Evolutionary conservation across 257 asterid species (phyloP).

Genomic region (Solanum appendiculatum): DNA sequence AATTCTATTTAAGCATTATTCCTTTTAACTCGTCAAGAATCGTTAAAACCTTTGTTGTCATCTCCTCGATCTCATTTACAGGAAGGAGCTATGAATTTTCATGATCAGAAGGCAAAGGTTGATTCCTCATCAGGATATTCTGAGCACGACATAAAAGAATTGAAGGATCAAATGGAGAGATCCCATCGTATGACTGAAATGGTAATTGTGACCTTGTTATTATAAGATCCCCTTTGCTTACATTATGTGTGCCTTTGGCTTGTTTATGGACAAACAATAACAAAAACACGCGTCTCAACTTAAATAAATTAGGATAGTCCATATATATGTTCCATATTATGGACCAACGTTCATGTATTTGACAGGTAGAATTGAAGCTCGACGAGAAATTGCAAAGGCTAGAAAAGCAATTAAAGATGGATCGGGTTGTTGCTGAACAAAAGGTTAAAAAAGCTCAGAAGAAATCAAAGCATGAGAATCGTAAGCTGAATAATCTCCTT

Average conservation of each 20-base stretch:
- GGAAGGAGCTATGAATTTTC: constrained; percentile 27
- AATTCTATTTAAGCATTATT: neutral
- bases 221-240: neutral
- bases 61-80: constrained; percentile 5
- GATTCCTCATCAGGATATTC: too few species aligned
- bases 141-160: constrained; percentile 30
- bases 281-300: neutral
- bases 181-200: constrained; percentile 29
- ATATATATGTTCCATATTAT: neutral
- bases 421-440: neutral
- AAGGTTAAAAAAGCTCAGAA: neutral
- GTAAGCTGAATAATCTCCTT: neutral
- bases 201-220: constrained; percentile 23
- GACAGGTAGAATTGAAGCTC: neutral
- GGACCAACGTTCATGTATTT: neutral
- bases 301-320: neutral
- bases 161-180: constrained; percentile 38
- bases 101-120: constrained; percentile 28
- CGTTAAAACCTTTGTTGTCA: neutral
- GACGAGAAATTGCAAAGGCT: neutral
- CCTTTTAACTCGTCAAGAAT: neutral
- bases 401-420: neutral
- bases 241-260: neutral
- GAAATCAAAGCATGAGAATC: neutral
- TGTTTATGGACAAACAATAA: neutral